Percentiles rank a stretch among this genome's conserved stretches.
phyloP scores from a whole-genome alignment of 2,329 filamentous ascomycete genomes.

The Verticillium nubilum region DNA sequence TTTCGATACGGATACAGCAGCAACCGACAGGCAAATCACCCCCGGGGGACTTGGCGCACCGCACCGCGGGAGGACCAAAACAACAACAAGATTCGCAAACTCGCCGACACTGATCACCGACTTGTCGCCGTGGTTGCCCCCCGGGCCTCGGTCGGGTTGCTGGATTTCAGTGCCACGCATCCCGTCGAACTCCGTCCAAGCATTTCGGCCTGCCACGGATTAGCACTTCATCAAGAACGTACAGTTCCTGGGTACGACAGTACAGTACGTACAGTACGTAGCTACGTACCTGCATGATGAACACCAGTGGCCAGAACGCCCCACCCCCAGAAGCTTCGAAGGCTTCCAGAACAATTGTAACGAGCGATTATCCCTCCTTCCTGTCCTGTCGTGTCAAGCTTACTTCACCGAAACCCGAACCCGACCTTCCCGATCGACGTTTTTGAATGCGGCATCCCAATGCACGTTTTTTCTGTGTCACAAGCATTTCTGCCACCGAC shows the following conservation, averaged over 20 bases:
- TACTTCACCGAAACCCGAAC: neutral
- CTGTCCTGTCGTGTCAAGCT: neutral
- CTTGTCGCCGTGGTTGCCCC: neutral
- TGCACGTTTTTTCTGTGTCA: neutral
- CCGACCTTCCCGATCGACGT: neutral
- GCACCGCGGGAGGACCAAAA: neutral
- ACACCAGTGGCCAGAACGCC: neutral
- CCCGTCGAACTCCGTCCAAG: neutral
- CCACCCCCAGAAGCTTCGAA: neutral
- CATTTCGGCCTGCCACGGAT: neutral
- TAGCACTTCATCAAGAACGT: too few relatives aligned
- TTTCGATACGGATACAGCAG: neutral
- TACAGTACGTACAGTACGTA: neutral
- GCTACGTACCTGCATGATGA: neutral
- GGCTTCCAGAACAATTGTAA: neutral
- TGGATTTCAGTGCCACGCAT: neutral
- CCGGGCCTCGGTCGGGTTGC: neutral
- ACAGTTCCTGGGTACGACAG: too few relatives aligned
- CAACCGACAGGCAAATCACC: neutral
- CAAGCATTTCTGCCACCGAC: too few relatives aligned
- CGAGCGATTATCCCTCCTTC: neutral
- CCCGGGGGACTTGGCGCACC: neutral
- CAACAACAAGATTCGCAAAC: neutral
- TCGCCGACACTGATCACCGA: neutral
- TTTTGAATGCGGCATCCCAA: neutral